phyloP scores from a whole-genome alignment of 768 basidiomycete genomes.

The Boletus rubescentipes region DNA sequence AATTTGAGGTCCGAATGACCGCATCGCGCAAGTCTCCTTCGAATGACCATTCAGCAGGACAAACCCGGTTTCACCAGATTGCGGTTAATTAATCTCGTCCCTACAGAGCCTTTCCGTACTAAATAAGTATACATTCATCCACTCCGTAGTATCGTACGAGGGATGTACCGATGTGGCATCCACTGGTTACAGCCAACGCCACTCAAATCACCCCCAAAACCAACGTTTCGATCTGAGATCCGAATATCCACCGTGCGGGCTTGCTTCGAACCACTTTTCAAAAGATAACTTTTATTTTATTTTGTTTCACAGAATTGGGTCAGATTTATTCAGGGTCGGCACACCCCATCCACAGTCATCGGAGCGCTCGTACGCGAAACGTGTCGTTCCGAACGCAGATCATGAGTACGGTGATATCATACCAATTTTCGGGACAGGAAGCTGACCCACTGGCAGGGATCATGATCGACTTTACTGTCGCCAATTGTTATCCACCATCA shows the following conservation, averaged over 20 bases:
- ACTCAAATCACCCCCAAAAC: not conserved
- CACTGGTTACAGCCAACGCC: not conserved
- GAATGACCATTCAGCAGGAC: no score
- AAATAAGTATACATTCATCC: not conserved
- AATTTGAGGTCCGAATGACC: no score
- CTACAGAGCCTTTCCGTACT: not conserved
- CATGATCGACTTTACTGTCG: not conserved
- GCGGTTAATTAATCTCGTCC: no score
- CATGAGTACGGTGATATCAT: not conserved
- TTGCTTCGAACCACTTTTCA: not conserved
- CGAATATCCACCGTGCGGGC: not conserved
- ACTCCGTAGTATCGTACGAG: not conserved
- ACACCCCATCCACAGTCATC: not conserved
- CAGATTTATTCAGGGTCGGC: not conserved
- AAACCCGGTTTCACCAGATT: no score
- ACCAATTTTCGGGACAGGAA: not conserved
- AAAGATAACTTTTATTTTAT: not conserved
- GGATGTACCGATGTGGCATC: not conserved
- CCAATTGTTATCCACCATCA: not conserved
- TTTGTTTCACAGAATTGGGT: not conserved
- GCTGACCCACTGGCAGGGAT: not conserved
- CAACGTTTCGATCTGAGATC: not conserved
- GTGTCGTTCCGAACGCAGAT: not conserved
- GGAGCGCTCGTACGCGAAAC: not conserved
- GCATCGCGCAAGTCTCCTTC: no score